Base-by-base conservation (phyloP, 2,329 filamentous ascomycete species). In the Trichocomaceae sp. region DNA sequence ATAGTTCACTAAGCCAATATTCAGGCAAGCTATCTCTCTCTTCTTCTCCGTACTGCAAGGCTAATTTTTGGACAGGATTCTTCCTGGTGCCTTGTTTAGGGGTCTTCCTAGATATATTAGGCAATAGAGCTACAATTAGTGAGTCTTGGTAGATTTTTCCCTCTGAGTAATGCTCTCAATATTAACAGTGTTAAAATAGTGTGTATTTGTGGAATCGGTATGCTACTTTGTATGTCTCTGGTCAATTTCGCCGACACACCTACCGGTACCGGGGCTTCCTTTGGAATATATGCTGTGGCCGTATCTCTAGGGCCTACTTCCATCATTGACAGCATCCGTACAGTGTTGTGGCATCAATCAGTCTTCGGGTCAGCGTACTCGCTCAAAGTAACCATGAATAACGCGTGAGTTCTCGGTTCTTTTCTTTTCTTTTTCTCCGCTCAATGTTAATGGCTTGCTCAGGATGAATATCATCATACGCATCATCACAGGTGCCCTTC, bases 301-400 rank as follows among this genome's bases (percentile, higher is more conserved):
- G 70, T 70, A 4, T 78, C 75, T 0, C 70, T 84, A 1, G 82
- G 82, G 0, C 80, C 82, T 0, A 82, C 81, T 0, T 72, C 77
- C 3, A 81, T 84, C 56, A 83, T 85, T 51, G 82, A 85, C 61
- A 73, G 78, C 20, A 81, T 84, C 23, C 79, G 83, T 15, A 83
- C 82, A 0, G 75, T 76, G 0, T 77, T 85, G 65, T 83, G 80
- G 78, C 74, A 83, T 23, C 78, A 81, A 54, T 78, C 78, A 2
- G 78, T 82, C 0, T 85, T 84, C 56, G 82, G 82, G 0, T 78
- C 80, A 0, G 83, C 78, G 0, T 84, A 84, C 57, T 75, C 80
- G 1, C 66, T 83, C 54, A 85, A 85, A 56, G 77, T 84, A 35
- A 79, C 79, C 20, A 79, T 83, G 62, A 84, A 84, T 62, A 85